Conservation (phyloP, 306 rosid genomes). For the Delonix regia region DNA sequence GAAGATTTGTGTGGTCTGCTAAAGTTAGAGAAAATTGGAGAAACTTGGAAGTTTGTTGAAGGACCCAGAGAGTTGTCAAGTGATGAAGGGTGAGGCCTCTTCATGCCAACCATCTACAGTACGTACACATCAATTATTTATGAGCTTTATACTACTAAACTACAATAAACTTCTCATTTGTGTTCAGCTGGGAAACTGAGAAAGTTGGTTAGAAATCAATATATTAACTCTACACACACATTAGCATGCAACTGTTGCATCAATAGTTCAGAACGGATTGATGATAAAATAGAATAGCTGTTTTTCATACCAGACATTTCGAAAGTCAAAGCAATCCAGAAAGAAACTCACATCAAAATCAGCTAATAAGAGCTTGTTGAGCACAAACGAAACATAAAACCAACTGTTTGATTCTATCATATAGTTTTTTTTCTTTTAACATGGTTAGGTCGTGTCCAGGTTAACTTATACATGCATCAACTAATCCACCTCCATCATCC, state of each 20-base stretch:
- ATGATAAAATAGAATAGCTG: neutral
- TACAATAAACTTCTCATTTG: neutral
- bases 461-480: neutral
- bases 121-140: neutral
- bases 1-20: conserved; percentile 37
- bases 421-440: too few species aligned
- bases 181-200: too few species aligned
- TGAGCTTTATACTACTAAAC: neutral
- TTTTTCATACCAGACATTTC: neutral
- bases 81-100: conserved; percentile 37
- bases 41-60: conserved; percentile 38
- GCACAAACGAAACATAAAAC: neutral
- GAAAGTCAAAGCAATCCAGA: neutral
- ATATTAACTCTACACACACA: too few species aligned
- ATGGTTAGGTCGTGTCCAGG: too few species aligned
- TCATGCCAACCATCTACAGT: conserved; percentile 45
- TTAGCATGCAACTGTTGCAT: neutral
- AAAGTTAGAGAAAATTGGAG: conserved; percentile 38
- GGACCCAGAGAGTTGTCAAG: conserved; percentile 42
- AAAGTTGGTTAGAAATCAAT: too few species aligned
- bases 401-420: neutral
- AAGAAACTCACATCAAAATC: neutral
- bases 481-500: neutral
- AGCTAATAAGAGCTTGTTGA: neutral
- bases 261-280: neutral